These are phyloP conservation scores for Grigorovia humatica DNA, from an alignment of 805 yeast genomes.

Conservation along the genomic window DNA sequence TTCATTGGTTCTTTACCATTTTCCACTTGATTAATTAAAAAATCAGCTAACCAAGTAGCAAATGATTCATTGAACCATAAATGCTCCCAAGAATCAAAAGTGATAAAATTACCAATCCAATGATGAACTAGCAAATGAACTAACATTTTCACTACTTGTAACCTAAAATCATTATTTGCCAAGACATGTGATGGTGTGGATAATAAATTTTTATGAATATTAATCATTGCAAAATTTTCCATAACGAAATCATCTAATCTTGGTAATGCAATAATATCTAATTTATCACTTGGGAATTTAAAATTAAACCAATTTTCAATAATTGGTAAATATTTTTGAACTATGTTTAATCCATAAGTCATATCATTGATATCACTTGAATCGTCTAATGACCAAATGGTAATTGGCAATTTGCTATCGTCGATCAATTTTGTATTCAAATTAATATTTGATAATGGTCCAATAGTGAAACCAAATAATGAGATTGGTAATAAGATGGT, in stretches of 20 bases:
- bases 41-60: conserved; percentile 63
- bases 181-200: conserved; percentile 29
- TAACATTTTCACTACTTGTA: conserved; percentile 43
- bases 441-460: conserved; percentile 51
- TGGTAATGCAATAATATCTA: conserved; percentile 62
- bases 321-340: conserved; percentile 38
- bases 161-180: conserved; percentile 15
- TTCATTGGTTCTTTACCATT: conserved; percentile 11
- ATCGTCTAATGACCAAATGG: conserved; percentile 35
- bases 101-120: conserved; percentile 63
- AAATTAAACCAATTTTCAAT: conserved; percentile 36
- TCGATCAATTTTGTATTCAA: conserved; percentile 16
- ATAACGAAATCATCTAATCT: conserved; percentile 68
- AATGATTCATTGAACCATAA: conserved; percentile 72
- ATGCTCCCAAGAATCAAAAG: conserved; percentile 58
- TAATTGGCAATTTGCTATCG: conserved; percentile 33
- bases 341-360: conserved; percentile 39
- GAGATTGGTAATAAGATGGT: conserved; percentile 56
- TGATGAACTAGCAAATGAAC: conserved; percentile 72
- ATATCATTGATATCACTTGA: conserved; percentile 38
- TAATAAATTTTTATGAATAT: conserved; percentile 44
- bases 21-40: conserved; percentile 29
- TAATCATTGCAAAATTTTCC: conserved; percentile 69
- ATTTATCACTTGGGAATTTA: conserved; percentile 48
- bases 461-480: conserved; percentile 56